phyloP scores from a whole-genome alignment of 2,329 filamentous ascomycete genomes.

The Colletotrichum falcatum region DNA sequence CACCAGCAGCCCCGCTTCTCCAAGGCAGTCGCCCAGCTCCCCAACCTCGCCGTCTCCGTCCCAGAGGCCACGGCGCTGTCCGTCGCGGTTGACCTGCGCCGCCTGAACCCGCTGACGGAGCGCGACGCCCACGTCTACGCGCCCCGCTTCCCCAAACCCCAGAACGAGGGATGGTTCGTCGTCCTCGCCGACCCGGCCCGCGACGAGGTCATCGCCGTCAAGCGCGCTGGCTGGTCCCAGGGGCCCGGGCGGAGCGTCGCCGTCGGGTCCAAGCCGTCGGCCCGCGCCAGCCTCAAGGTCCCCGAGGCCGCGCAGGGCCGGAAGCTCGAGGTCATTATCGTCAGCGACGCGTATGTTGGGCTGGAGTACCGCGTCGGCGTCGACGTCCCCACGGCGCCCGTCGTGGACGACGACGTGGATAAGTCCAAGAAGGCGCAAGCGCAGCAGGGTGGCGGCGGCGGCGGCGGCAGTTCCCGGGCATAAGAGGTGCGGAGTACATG shows the following conservation, averaged over 20 bases:
- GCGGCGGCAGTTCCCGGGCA: slow-evolving; percentile 18
- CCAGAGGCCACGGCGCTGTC: slow-evolving; percentile 71
- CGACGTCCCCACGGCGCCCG: slow-evolving; percentile 63
- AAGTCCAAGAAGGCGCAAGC: slow-evolving; percentile 54
- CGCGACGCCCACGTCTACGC: slow-evolving; percentile 83
- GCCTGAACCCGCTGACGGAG: slow-evolving; percentile 74
- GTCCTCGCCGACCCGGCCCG: slow-evolving; percentile 74
- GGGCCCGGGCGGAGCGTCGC: slow-evolving; percentile 46
- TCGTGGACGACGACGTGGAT: slow-evolving; percentile 60
- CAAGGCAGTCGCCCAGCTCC: slow-evolving; percentile 74
- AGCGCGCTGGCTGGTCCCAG: slow-evolving; percentile 80
- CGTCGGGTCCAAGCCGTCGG: slow-evolving; percentile 61
- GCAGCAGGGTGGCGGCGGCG: slow-evolving; percentile 29
- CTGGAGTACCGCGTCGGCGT: slow-evolving; percentile 70
- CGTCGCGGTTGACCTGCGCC: slow-evolving; percentile 72
- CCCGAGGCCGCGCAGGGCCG: slow-evolving; percentile 65
- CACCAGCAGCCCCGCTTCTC: slow-evolving; percentile 60
- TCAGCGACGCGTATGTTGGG: slow-evolving; percentile 90
- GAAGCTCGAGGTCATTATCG: slow-evolving; percentile 78
- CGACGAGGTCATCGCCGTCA: slow-evolving; percentile 87
- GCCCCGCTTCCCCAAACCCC: slow-evolving; percentile 91
- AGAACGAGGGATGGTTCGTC: slow-evolving; percentile 94
- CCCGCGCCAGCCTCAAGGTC: slow-evolving; percentile 70
- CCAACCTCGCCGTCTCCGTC: slow-evolving; percentile 74
- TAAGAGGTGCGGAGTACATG: not conserved